phyloP scores from a whole-genome alignment of 345 rosid species.

The Syzygium oleosum region DNA sequence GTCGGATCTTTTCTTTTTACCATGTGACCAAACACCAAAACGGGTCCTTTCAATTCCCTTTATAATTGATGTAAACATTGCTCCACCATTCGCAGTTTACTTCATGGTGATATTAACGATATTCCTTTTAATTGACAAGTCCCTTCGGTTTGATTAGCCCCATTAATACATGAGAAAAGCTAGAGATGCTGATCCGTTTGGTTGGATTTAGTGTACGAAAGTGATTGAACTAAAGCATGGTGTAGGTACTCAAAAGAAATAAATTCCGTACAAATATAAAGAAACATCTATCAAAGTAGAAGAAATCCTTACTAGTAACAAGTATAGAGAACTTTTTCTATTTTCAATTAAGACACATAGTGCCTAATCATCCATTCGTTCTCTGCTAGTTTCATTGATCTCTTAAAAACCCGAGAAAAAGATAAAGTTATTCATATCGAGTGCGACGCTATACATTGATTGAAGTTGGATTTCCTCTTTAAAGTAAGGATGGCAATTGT shows the following conservation, averaged over 20 bases:
- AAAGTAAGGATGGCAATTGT: not conserved
- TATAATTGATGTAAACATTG: not conserved
- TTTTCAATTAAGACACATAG: not conserved
- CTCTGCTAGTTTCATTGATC: not conserved
- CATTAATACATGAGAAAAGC: not conserved
- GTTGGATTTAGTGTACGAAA: not conserved
- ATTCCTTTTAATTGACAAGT: not conserved
- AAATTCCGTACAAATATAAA: not conserved
- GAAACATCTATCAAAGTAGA: not conserved
- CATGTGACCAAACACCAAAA: not conserved
- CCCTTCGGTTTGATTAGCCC: not conserved
- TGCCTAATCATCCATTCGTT: not conserved
- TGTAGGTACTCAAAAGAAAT: not conserved
- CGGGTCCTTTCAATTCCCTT: not conserved
- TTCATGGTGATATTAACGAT: not conserved
- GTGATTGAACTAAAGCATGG: not conserved
- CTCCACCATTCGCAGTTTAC: not conserved
- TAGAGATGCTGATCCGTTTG: not conserved
- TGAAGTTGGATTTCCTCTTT: not conserved
- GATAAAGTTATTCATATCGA: not conserved
- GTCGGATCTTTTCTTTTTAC: not conserved
- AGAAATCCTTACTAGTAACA: not conserved
- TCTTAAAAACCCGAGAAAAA: not conserved
- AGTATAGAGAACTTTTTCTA: not conserved
- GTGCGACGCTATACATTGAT: fast-evolving